Conservation (phyloP, 2,329 filamentous ascomycete species). For the Pseudocercospora eumusae region DNA sequence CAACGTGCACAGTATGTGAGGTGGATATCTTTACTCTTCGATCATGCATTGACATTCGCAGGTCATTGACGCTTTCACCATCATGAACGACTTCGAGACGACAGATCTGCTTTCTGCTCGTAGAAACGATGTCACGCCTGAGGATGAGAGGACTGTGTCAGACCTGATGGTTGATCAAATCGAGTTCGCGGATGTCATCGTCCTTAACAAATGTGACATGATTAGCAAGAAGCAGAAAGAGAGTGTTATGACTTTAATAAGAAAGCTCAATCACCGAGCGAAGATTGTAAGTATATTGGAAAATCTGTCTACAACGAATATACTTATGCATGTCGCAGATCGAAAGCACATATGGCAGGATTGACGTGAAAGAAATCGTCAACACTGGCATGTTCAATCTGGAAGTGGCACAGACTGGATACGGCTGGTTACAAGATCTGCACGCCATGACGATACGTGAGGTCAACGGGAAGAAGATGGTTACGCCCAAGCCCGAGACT, state of each 20-base stretch:
- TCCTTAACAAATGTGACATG: constrained; percentile 69
- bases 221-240: constrained; percentile 50
- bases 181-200: constrained; percentile 73
- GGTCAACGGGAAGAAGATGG: constrained; percentile 55
- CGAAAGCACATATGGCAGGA: constrained; percentile 59
- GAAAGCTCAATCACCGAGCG: constrained; percentile 65
- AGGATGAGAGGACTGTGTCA: constrained; percentile 73
- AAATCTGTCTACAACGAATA: neutral
- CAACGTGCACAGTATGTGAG: constrained; percentile 59
- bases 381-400: constrained; percentile 67
- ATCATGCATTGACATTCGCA: neutral
- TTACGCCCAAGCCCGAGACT: constrained; percentile 69
- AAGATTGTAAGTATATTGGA: constrained; percentile 48
- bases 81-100: constrained; percentile 72
- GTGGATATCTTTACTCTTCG: neutral
- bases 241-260: constrained; percentile 34
- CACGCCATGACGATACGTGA: constrained; percentile 67
- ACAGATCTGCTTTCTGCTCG: constrained; percentile 66
- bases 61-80: constrained; percentile 71
- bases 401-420: constrained; percentile 62
- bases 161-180: constrained; percentile 77
- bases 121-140: constrained; percentile 60
- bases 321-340: constrained; percentile 37
- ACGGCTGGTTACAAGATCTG: constrained; percentile 70
- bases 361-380: constrained; percentile 64